phyloP scores from a whole-genome alignment of 1,139 yeast genomes.

The Entelexis paramagnoliae region DNA sequence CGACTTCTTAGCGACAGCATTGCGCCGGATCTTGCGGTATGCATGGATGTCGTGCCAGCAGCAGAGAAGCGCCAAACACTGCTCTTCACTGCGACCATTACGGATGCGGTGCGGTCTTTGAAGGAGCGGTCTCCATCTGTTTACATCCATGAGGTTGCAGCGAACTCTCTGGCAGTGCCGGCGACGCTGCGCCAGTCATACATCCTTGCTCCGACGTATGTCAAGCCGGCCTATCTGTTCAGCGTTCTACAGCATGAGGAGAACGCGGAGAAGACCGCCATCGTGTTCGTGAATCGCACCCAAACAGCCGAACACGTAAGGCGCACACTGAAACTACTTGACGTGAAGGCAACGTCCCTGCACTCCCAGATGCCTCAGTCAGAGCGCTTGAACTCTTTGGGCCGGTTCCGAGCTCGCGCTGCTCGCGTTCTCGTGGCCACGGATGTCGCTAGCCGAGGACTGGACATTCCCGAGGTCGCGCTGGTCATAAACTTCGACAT shows the following conservation, averaged over 20 bases:
- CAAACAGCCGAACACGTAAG: constrained; percentile 77
- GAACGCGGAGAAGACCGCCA: constrained; percentile 57
- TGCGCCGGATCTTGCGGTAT: constrained; percentile 59
- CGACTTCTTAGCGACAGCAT: constrained; percentile 75
- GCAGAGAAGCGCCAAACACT: constrained; percentile 71
- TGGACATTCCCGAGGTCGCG: constrained; percentile 88
- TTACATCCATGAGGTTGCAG: constrained; percentile 71
- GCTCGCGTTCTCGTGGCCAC: constrained; percentile 89
- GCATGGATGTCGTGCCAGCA: constrained; percentile 62
- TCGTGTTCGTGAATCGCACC: constrained; percentile 86
- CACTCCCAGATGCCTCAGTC: constrained; percentile 93
- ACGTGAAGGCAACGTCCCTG: constrained; percentile 71
- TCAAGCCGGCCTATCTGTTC: constrained; percentile 79
- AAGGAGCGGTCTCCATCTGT: constrained; percentile 57
- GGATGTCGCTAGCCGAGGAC: constrained; percentile 94
- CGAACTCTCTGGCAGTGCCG: constrained; percentile 58
- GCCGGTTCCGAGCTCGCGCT: constrained; percentile 86
- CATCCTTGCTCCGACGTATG: constrained; percentile 61
- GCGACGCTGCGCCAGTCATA: constrained; percentile 51
- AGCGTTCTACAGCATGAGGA: constrained; percentile 53
- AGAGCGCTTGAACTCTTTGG: constrained; percentile 83
- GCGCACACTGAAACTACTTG: constrained; percentile 62
- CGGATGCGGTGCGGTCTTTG: constrained; percentile 78
- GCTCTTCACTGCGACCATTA: constrained; percentile 89
- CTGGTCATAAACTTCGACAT: constrained; percentile 83